phyloP scores from a whole-genome alignment of 2,329 filamentous ascomycete genomes.

The Cercospora zeae-maydis region DNA sequence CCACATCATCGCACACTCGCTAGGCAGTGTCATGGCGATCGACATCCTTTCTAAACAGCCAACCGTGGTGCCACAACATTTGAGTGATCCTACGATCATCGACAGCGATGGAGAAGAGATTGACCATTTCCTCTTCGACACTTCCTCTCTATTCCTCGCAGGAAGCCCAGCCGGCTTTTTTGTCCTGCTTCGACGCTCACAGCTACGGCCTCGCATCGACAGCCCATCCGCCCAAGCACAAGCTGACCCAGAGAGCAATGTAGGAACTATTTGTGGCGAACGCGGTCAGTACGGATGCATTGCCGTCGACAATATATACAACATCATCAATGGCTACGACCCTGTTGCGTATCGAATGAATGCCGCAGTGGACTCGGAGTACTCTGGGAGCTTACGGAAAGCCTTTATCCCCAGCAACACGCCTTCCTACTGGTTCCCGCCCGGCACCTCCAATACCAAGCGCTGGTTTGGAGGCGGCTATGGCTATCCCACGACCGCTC shows the following conservation, averaged over 20 bases:
- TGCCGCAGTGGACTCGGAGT: slow-evolving; percentile 77
- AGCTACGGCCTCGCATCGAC: slow-evolving; percentile 71
- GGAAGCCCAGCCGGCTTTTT: slow-evolving; percentile 94
- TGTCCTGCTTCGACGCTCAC: slow-evolving; percentile 71
- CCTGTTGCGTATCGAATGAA: slow-evolving; percentile 91
- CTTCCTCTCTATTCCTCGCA: slow-evolving; percentile 80
- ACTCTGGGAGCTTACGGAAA: slow-evolving; percentile 70
- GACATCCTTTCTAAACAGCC: slow-evolving; percentile 90
- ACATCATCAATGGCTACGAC: slow-evolving; percentile 73
- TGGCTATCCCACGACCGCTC: slow-evolving; percentile 12
- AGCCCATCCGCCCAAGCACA: slow-evolving; percentile 73
- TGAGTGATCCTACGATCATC: slow-evolving; percentile 33
- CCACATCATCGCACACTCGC: slow-evolving; percentile 87
- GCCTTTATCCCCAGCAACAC: slow-evolving; percentile 74
- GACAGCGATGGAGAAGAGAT: slow-evolving; percentile 34
- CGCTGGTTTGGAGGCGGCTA: slow-evolving; percentile 40
- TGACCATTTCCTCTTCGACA: slow-evolving; percentile 80
- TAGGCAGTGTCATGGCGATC: slow-evolving; percentile 91
- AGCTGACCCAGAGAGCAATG: slow-evolving; percentile 51
- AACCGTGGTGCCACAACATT: slow-evolving; percentile 57
- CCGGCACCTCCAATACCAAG: slow-evolving; percentile 31
- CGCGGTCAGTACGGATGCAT: slow-evolving; percentile 81
- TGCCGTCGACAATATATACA: slow-evolving; percentile 94
- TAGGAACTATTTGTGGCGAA: slow-evolving; percentile 65
- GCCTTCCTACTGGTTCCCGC: slow-evolving; percentile 44